A percentile compares a stretch with the other conserved stretches of the same genome.
These are phyloP conservation scores for Fistulina hepatica DNA, from an alignment of 1,284 basidiomycete species.

Conservation along the genomic window DNA sequence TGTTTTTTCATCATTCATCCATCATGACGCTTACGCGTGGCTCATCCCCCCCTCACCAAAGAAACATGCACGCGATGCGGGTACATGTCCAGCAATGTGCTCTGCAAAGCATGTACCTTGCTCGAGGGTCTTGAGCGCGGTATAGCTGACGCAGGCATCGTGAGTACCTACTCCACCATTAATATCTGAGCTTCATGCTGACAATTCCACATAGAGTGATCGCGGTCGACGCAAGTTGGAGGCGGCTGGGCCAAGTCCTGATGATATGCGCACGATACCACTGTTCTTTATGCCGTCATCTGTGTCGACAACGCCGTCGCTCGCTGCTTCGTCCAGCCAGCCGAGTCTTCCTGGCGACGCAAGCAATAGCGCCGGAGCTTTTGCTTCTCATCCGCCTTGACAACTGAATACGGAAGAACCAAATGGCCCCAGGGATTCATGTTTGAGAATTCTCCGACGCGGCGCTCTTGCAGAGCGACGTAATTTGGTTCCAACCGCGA, in stretches of 20 bases:
- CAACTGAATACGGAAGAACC: no score
- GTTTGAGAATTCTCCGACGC: no score
- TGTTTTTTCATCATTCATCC: conserved; percentile 19
- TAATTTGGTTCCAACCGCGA: no score
- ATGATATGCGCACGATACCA: conserved; percentile 57
- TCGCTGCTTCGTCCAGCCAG: no score
- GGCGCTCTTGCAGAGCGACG: no score
- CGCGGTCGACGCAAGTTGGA: conserved; percentile 51
- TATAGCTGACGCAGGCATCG: conserved; percentile 53
- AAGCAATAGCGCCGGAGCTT: no score
- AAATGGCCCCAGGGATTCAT: no score
- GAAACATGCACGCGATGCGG: conserved; percentile 85
- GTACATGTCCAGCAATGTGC: conserved; percentile 84
- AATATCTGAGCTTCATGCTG: neutral
- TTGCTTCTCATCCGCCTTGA: no score
- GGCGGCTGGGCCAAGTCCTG: conserved; percentile 44
- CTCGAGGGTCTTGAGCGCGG: conserved; percentile 87
- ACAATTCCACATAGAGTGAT: conserved; percentile 39
- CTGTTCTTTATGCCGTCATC: conserved; percentile 37
- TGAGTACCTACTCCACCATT: conserved; percentile 29
- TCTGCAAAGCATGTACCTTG: conserved; percentile 89
- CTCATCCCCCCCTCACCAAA: conserved; percentile 22
- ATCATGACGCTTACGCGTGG: neutral
- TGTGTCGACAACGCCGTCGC: no score
- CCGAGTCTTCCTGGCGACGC: no score